These are phyloP conservation scores for Zasmidium cellare DNA, from an alignment of 2,329 filamentous ascomycete genomes.

Conservation along the genomic window DNA sequence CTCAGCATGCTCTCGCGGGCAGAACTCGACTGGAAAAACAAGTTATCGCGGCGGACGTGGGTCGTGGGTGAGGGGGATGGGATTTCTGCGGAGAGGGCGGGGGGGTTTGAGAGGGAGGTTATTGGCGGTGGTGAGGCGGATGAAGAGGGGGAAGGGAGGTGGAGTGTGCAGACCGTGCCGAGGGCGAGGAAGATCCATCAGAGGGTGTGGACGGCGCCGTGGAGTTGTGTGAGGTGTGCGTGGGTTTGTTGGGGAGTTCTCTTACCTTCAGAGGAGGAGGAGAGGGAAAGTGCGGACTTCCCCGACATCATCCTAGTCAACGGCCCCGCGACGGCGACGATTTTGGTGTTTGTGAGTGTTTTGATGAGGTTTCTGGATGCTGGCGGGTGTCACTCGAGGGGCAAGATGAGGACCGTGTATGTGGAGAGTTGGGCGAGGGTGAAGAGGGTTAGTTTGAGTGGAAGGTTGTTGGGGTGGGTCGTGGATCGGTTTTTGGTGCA, in stretches of 20 bases:
- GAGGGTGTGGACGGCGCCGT: conserved; percentile 69
- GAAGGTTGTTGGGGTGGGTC: conserved; percentile 69
- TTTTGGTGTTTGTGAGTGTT: conserved; percentile 63
- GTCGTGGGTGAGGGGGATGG: conserved; percentile 74
- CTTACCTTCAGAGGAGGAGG: conserved; percentile 3
- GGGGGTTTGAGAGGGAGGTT: conserved; percentile 59
- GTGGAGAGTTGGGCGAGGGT: conserved; percentile 93
- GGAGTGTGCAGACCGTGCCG: conserved; percentile 61
- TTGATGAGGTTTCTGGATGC: conserved; percentile 56
- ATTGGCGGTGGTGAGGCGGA: conserved; percentile 45
- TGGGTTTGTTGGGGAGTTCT: conserved; percentile 62
- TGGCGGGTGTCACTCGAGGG: conserved; percentile 37
- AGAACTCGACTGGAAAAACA: conserved; percentile 41
- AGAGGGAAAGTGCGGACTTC: conserved; percentile 56
- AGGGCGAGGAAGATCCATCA: conserved; percentile 84
- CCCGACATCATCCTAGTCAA: conserved; percentile 79
- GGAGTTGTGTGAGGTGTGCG: conserved; percentile 67
- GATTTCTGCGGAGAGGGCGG: conserved; percentile 65
- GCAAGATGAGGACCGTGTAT: conserved; percentile 73
- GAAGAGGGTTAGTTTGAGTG: conserved; percentile 78
- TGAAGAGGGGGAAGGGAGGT: conserved; percentile 38
- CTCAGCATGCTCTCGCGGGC: conserved; percentile 73
- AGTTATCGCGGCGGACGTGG: conserved; percentile 71
- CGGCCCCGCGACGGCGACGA: conserved; percentile 83
- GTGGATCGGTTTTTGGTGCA: conserved; percentile 83